Base-by-base conservation (phyloP, 1,284 basidiomycete species). In the Sanghuangporus sanghuang region DNA sequence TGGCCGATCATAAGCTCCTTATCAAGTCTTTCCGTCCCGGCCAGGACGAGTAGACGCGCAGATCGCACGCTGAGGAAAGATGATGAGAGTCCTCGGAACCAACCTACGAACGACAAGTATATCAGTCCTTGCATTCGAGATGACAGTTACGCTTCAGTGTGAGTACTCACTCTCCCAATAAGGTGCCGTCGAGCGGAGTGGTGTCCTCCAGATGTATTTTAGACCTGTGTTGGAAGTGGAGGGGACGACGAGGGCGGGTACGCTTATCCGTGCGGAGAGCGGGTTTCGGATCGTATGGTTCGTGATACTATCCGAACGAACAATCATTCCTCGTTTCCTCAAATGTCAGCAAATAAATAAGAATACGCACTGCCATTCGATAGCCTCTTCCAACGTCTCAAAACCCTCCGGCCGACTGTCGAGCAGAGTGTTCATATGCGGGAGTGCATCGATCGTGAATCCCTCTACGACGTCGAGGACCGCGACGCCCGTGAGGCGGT, bases 391-490 rank as follows among this genome's bases (percentile, higher is more conserved):
- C 6, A 91, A 77, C 35, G 85, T 92, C 57, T 84, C 81, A 73
- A 99, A 99, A 0, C 89, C 88, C 21, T 86, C 85, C 0, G 96
- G 97, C 8, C 95, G 85, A 14, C 88, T 83, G 59, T 89, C 87
- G n/a, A 99, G 81, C 32, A 99, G 86, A 50, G 81, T 84, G 65
- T 92, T 85, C 96, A 99, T 99, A 67, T 91, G 84, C 0, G 92
- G 90, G 6, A 99, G 81, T 0, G 95, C 92, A 54, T 96, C 95
- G 42, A 98, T 80, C 0, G 97, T 96, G n/a, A 94, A 94, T 6
- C 96, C 96, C 81, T 99, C 96, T 0, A 99, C 97, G 6, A 98
- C 95, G 70, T 99, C 97, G 1, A 99, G 79, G 1, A 98, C 95
- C 0, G 86, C 85, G 1, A 98, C 89, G 0, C 97, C 96, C 0